These are phyloP conservation scores for Monascus purpureus DNA, from an alignment of 495 filamentous ascomycete genomes.

Conservation along the genomic window DNA sequence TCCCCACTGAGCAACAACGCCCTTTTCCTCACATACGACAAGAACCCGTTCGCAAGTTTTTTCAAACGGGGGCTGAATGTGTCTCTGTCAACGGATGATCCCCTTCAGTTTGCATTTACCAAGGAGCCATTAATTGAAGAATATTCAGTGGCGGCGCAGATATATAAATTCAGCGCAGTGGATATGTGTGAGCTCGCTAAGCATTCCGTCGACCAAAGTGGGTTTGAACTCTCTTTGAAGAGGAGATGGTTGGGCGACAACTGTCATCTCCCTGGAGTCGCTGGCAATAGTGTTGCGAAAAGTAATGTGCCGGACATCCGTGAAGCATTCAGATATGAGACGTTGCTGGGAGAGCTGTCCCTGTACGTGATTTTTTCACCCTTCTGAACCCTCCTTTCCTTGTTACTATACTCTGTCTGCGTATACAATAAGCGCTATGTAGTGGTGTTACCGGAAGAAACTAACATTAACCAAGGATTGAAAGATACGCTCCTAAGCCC, in stretches of 20 bases:
- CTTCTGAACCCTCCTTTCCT: not conserved
- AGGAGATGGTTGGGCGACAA: constrained; percentile 74
- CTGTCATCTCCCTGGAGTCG: constrained; percentile 57
- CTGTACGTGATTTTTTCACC: constrained; percentile 43
- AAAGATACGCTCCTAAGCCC: not conserved
- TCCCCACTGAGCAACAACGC: constrained; percentile 97
- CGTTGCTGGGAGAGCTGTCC: constrained; percentile 60
- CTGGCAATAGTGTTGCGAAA: constrained; percentile 83
- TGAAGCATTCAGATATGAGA: constrained; percentile 77
- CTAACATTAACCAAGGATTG: no score
- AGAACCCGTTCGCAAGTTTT: constrained; percentile 90
- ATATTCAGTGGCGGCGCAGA: constrained; percentile 94
- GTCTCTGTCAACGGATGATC: constrained; percentile 91
- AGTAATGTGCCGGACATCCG: constrained; percentile 91
- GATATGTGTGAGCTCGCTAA: constrained; percentile 98
- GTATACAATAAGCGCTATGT: no score
- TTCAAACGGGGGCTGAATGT: constrained; percentile 92
- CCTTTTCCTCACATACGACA: constrained; percentile 89
- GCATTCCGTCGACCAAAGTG: constrained; percentile 87
- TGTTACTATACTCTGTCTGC: no score
- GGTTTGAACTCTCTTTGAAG: constrained; percentile 81
- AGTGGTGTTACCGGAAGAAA: no score
- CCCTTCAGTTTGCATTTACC: constrained; percentile 94
- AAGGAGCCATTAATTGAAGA: constrained; percentile 98
- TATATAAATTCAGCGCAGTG: constrained; percentile 91